A percentile compares a stretch with the other conserved stretches of the same genome.
Conservation (phyloP, 73 alveolate species). For the Paramecium sexaurelia region DNA sequence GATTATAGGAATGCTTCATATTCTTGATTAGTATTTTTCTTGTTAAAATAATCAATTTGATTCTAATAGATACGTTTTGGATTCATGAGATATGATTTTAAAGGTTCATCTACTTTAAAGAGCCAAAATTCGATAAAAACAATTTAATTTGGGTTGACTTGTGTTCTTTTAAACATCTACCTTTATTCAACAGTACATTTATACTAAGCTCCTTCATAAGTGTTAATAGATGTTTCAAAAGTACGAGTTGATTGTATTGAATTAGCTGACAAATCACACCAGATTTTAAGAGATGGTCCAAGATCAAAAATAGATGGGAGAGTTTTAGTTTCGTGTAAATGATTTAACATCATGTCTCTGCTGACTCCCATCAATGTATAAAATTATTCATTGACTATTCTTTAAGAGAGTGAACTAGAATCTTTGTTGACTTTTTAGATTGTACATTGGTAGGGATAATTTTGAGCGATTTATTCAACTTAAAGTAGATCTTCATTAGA, state of each 20-base stretch:
- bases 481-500: background rate
- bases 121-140: slow-evolving; percentile 22
- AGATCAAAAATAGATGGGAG: slow-evolving; percentile 33
- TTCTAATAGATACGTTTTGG: slow-evolving; percentile 24
- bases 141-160: slow-evolving; percentile 29
- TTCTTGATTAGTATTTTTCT: slow-evolving; percentile 15
- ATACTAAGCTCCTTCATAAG: slow-evolving; percentile 15
- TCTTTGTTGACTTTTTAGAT: slow-evolving; percentile 34
- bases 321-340: slow-evolving; percentile 31
- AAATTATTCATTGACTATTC: slow-evolving; percentile 34
- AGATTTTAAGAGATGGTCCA: background rate
- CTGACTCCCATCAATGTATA: slow-evolving; percentile 39
- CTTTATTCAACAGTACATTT: slow-evolving; percentile 13
- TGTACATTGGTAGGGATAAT: slow-evolving; percentile 30
- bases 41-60: slow-evolving; percentile 38
- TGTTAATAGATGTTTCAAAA: background rate
- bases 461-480: background rate
- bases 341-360: slow-evolving; percentile 40
- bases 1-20: background rate
- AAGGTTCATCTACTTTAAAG: slow-evolving; percentile 22
- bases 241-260: background rate
- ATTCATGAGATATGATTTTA: background rate
- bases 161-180: slow-evolving; percentile 37
- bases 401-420: background rate
- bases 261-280: slow-evolving; percentile 45